Percentiles rank a stretch among this genome's conserved stretches.
Conservation (phyloP, 2,329 filamentous ascomycete genomes). For the Dactylellina cionopaga region DNA sequence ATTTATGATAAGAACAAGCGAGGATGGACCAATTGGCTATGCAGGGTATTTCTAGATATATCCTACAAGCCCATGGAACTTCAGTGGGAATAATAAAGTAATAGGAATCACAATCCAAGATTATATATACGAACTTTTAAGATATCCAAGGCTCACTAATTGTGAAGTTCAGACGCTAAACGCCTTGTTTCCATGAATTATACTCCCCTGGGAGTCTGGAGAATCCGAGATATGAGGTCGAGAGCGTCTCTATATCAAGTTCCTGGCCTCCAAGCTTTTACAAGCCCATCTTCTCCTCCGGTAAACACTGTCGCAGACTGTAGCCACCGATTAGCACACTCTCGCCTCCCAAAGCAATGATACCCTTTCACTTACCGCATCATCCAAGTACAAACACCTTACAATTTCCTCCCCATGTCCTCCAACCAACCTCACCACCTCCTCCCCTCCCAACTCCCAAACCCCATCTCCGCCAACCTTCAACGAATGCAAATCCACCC, state of each 20-base stretch:
- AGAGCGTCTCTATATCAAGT: slow-evolving; percentile 12
- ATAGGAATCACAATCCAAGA: neutral
- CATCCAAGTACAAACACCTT: slow-evolving; percentile 61
- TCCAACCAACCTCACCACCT: slow-evolving; percentile 70
- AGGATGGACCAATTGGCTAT: no score
- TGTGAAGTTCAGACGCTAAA: no score
- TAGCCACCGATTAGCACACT: slow-evolving; percentile 18
- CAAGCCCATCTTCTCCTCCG: slow-evolving; percentile 61
- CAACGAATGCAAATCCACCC: slow-evolving; percentile 71
- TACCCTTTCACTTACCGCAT: slow-evolving; percentile 43
- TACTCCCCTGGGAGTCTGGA: no score
- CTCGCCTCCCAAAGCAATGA: slow-evolving; percentile 54
- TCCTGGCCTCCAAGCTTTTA: slow-evolving; percentile 60
- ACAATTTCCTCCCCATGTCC: slow-evolving; percentile 74
- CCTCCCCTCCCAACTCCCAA: slow-evolving; percentile 69
- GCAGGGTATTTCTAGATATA: neutral
- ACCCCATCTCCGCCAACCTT: slow-evolving; percentile 61
- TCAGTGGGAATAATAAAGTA: neutral
- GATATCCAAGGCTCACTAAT: neutral
- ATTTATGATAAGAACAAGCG: no score
- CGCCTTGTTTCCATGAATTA: no score
- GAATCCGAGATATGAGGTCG: no score
- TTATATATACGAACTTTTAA: neutral
- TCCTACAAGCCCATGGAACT: neutral
- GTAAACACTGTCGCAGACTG: slow-evolving; percentile 59